These are phyloP conservation scores for Saccharomycopsis lassenensis DNA, from an alignment of 805 yeast genomes.

Conservation along the genomic window DNA sequence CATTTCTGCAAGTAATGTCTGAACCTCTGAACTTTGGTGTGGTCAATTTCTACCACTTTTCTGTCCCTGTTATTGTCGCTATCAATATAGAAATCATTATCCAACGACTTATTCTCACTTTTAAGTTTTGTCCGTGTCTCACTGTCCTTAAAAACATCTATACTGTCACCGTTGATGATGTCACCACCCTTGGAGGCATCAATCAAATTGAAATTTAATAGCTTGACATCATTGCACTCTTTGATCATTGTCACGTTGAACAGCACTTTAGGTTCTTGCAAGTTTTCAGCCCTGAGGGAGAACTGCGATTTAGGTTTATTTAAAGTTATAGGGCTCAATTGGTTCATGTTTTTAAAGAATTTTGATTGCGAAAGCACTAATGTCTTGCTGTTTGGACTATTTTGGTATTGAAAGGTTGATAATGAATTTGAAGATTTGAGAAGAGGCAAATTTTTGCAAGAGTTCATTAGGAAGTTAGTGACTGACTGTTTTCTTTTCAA, in stretches of 20 bases:
- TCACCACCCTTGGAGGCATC: conserved; percentile 3
- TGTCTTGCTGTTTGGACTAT: background rate
- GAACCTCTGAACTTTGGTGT: no score
- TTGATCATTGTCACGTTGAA: conserved; percentile 1
- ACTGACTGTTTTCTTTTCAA: background rate
- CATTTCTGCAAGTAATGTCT: no score
- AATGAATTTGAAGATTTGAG: conserved; percentile 5
- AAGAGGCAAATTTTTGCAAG: conserved; percentile 1
- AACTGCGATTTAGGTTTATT: no score
- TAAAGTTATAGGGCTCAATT: background rate
- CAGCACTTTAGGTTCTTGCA: no score
- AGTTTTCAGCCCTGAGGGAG: no score
- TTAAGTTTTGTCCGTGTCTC: no score
- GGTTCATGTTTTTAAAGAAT: conserved; percentile 1
- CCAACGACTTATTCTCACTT: no score
- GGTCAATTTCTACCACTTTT: no score
- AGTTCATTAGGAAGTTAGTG: background rate
- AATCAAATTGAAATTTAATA: conserved; percentile 5
- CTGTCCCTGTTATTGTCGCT: no score
- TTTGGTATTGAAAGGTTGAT: background rate
- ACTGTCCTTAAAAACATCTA: conserved; percentile 1
- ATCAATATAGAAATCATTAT: no score
- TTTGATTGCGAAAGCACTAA: background rate
- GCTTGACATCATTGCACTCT: background rate
- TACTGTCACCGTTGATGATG: conserved; percentile 1